Conservation (phyloP, 768 basidiomycete species). For the Naganishia onofrii region DNA sequence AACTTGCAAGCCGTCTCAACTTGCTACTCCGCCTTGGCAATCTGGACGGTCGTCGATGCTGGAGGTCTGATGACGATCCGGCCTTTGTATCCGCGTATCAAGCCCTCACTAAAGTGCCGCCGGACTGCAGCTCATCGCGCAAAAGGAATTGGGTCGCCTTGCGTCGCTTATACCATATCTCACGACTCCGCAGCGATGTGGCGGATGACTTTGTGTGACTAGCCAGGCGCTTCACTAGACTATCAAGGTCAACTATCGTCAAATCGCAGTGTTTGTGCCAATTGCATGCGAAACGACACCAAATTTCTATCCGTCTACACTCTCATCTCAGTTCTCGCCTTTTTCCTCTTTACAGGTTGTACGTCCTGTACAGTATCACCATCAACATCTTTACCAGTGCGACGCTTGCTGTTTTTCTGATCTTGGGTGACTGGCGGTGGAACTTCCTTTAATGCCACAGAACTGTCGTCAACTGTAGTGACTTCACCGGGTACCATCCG, state of each 20-base stretch:
- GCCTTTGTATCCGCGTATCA: not conserved
- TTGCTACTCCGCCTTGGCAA: not conserved
- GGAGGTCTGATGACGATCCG: not conserved
- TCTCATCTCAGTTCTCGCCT: not conserved
- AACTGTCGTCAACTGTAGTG: not conserved
- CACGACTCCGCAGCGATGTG: too few relatives aligned
- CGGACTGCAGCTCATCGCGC: too few relatives aligned
- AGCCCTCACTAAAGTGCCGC: not conserved
- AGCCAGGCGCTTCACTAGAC: too few relatives aligned
- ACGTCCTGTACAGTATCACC: too few relatives aligned
- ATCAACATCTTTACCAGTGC: not conserved
- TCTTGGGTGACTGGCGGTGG: not conserved
- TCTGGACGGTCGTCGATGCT: not conserved
- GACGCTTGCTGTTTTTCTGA: conserved; percentile 7
- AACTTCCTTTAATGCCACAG: not conserved
- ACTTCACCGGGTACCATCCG: conserved; percentile 32
- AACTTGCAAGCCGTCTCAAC: not conserved
- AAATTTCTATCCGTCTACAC: not conserved
- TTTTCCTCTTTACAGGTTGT: not conserved
- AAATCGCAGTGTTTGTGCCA: too few relatives aligned
- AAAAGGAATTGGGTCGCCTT: too few relatives aligned
- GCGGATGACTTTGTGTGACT: too few relatives aligned
- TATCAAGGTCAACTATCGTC: too few relatives aligned
- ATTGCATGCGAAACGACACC: not conserved
- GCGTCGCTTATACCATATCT: too few relatives aligned